phyloP scores from a whole-genome alignment of 2,329 filamentous ascomycete species.

The Fusarium beomiforme region DNA sequence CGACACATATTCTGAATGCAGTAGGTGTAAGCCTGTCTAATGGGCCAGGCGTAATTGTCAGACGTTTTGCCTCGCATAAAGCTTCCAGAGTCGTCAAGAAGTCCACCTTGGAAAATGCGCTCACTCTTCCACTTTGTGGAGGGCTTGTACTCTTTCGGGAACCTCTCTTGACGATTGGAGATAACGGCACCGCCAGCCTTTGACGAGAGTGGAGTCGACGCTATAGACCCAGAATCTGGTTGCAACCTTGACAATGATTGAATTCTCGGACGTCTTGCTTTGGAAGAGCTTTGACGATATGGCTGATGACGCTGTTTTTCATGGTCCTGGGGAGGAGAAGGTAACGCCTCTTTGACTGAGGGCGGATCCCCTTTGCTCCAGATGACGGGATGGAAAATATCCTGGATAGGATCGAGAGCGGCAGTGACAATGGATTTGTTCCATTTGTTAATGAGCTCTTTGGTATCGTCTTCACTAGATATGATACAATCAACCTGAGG shows the following conservation, averaged over 20 bases:
- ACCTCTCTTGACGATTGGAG: not conserved
- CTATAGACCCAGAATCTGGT: constrained; percentile 6
- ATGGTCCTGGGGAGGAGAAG: not conserved
- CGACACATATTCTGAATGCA: constrained; percentile 26
- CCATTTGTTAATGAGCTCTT: constrained; percentile 13
- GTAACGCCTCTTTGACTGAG: not conserved
- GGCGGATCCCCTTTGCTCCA: constrained; percentile 14
- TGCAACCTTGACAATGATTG: not conserved
- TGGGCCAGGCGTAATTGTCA: constrained; percentile 10
- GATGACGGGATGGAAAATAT: constrained; percentile 11
- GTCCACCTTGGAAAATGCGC: not conserved
- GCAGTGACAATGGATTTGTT: constrained; percentile 16
- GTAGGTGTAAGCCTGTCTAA: constrained; percentile 27
- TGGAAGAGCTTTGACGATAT: not conserved
- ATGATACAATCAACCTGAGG: not conserved
- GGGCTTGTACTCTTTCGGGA: constrained; percentile 29
- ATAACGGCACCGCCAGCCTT: not conserved
- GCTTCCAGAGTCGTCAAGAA: constrained; percentile 11
- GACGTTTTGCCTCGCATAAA: not conserved
- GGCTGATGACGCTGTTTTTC: not conserved
- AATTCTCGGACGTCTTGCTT: not conserved
- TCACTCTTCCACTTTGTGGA: constrained; percentile 25
- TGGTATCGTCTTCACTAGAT: not conserved
- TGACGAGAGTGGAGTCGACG: not conserved
- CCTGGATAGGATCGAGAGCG: constrained; percentile 13